Percentiles rank a stretch among this genome's conserved stretches.
Evolutionary conservation across 179 eudicot genomes (phyloP).

Genomic region (Actinidia arguta): DNA sequence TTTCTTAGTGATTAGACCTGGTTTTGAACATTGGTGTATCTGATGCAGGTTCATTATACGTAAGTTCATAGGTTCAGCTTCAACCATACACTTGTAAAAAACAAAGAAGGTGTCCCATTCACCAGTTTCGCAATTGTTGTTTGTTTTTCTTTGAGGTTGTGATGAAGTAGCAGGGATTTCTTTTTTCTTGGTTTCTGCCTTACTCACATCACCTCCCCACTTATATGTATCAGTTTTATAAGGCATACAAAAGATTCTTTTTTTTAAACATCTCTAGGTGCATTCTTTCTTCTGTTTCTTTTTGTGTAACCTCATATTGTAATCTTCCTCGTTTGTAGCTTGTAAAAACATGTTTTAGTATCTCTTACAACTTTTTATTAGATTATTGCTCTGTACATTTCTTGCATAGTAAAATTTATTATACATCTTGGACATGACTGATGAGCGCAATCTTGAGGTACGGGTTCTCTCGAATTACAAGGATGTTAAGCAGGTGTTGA

Average conservation of each 20-base stretch:
- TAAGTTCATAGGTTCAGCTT: background rate
- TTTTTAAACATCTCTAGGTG: background rate
- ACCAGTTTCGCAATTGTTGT: background rate
- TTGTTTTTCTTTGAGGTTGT: background rate
- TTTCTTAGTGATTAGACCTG: background rate
- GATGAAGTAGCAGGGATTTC: conserved; percentile 25
- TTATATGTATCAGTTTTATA: background rate
- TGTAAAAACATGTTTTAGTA: too few species aligned
- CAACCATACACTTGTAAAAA: background rate
- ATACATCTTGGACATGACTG: background rate
- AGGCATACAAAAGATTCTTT: background rate
- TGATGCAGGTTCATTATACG: background rate
- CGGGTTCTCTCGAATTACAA: too few species aligned
- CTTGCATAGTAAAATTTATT: background rate
- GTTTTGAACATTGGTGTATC: background rate
- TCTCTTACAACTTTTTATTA: background rate
- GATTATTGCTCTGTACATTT: background rate
- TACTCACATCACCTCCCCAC: conserved; percentile 13
- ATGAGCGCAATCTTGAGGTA: too few species aligned
- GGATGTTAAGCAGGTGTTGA: too few species aligned
- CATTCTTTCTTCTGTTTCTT: background rate
- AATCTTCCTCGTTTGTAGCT: background rate
- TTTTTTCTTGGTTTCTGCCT: conserved; percentile 27
- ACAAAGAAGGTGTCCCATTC: background rate
- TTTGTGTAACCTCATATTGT: background rate